These are phyloP conservation scores for Hygrocybe coccinea DNA, from an alignment of 768 basidiomycete species.

Conservation along the genomic window DNA sequence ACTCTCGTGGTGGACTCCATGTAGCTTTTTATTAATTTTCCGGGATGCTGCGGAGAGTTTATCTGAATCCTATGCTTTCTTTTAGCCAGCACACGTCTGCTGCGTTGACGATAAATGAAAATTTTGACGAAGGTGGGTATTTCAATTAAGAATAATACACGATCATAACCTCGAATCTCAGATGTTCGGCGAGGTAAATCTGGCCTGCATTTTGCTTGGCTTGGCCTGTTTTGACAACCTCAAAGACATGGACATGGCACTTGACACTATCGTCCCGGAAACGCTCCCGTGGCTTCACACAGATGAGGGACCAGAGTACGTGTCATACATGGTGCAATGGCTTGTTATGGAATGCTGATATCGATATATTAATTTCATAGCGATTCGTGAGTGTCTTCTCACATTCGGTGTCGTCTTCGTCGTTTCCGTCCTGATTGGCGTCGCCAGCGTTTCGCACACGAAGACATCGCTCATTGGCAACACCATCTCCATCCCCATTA, in stretches of 20 bases:
- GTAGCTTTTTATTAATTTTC: no score
- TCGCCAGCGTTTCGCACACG: constrained; percentile 76
- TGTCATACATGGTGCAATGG: constrained; percentile 11
- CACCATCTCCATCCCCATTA: constrained; percentile 79
- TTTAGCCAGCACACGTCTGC: constrained; percentile 64
- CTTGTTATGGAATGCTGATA: not conserved
- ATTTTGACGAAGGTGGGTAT: constrained; percentile 67
- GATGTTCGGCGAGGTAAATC: constrained; percentile 42
- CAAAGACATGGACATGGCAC: constrained; percentile 90
- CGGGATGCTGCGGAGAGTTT: no score
- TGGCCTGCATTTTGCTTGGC: not conserved
- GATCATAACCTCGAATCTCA: constrained; percentile 13
- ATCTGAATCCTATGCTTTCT: not conserved
- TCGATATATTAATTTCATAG: constrained; percentile 33
- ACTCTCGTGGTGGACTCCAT: not conserved
- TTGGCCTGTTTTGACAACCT: constrained; percentile 15
- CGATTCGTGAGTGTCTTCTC: constrained; percentile 58
- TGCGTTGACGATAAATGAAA: constrained; percentile 83
- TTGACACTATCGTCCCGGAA: constrained; percentile 87
- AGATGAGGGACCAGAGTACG: constrained; percentile 90
- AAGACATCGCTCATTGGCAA: constrained; percentile 84
- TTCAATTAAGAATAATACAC: not conserved
- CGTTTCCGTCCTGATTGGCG: not conserved
- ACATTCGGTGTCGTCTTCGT: not conserved
- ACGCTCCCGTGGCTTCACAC: constrained; percentile 76